These are phyloP conservation scores for Ophiostoma piceae DNA, from an alignment of 2,329 filamentous ascomycete genomes.

Conservation along the genomic window DNA sequence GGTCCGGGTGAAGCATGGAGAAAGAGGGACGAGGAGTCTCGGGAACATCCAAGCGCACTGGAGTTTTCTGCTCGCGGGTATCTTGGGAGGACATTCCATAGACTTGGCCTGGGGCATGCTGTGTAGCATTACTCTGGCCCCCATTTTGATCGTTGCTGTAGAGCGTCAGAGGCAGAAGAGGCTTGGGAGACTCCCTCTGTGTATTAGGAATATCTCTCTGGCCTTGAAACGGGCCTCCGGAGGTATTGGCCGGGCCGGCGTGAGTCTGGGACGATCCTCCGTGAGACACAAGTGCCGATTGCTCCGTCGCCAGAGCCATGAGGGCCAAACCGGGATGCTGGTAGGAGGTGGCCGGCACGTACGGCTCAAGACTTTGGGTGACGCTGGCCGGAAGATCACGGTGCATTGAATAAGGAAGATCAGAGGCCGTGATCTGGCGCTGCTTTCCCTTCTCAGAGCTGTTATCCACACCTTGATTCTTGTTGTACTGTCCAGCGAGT, in stretches of 20 bases:
- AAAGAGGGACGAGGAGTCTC: not conserved
- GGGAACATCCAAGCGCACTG: not conserved
- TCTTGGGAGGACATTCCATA: not conserved
- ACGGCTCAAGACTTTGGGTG: not conserved
- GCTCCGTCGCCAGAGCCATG: not conserved
- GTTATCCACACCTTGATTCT: not conserved
- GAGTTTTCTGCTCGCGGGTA: not conserved
- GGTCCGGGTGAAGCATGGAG: not conserved
- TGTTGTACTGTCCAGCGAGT: not conserved
- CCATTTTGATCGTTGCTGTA: not conserved
- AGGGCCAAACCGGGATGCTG: not conserved
- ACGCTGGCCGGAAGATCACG: not conserved
- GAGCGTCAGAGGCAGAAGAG: too few relatives aligned
- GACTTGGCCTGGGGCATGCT: not conserved
- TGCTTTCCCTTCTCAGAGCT: not conserved
- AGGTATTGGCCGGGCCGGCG: too few relatives aligned
- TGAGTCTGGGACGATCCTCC: not conserved
- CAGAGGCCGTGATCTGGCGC: not conserved
- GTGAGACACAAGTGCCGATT: not conserved
- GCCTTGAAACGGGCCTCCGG: too few relatives aligned
- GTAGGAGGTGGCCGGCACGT: too few relatives aligned
- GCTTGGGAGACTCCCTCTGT: too few relatives aligned
- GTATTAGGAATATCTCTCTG: too few relatives aligned
- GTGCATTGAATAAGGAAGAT: not conserved
- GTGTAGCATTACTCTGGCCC: not conserved